Evolutionary conservation across 2,329 filamentous ascomycete genomes (phyloP), one percentile per base, ranked within the genome.

Genomic region (Sporothrix dimorphospora): DNA sequence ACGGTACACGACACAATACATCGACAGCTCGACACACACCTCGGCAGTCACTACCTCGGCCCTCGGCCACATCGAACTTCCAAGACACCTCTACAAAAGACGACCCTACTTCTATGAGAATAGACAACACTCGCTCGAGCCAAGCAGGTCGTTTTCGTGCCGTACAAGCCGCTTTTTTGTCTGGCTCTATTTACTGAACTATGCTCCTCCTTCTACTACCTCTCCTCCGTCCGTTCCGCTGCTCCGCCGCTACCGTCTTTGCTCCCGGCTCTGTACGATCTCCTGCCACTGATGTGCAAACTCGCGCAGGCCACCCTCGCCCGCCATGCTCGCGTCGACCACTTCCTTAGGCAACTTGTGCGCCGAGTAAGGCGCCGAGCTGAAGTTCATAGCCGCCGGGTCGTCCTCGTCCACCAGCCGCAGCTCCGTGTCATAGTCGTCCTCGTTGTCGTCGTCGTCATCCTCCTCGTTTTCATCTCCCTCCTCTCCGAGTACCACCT

Each of bases 271-370:
- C 61, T 76, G 76, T 7, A 78, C 74, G 69, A 89, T 84, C 74
- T 90, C 86, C 78, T 89, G 90, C 93, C 92, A 95, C 78, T 91
- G 88, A 75, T 87, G 86, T 74, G 92, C 89, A 82, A 96, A 94
- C 81, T 97, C 94, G 73, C 91, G 87, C 83, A 98, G 86, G 0
- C 91, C 92, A 3, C 92, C 92, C 71, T 92, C 89, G 3, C 92
- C 92, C 0, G 87, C 87, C 75, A 87, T 77, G 75, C 89, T 88
- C 24, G 90, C 90, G 76, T 91, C 89, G 3, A 98, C 94, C 1
- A 98, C 94, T 77, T 99, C 96, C 80, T 91, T 94, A 0, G 96
- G 96, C 76, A 99, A 83, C 82, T 98, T 99, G 79, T 98, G 95
- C 3, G 96, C 95, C 74, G 94, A 97, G 81, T 97, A 98, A 78